Percentiles rank a stretch among this genome's conserved stretches.
Evolutionary conservation across 2,329 filamentous ascomycete genomes (phyloP).

Genomic region (Leptographium flavum): DNA sequence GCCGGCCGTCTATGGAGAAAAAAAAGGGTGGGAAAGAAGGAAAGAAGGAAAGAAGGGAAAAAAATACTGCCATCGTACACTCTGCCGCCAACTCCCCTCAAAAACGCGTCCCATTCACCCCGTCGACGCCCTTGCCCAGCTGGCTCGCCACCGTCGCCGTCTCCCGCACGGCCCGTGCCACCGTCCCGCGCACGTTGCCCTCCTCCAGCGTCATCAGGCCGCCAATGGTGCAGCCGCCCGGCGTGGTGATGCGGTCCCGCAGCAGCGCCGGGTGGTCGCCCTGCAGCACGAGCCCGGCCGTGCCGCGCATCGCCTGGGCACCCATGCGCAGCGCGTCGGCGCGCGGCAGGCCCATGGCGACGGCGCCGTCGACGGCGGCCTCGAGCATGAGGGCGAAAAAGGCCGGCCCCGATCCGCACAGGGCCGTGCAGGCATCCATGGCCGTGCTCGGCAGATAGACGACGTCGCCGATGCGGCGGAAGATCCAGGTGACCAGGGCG

Average conservation of each 20-base stretch:
- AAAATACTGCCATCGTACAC: not conserved
- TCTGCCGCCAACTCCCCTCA: too few relatives aligned
- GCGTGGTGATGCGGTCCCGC: constrained; percentile 62
- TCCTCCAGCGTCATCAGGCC: constrained; percentile 64
- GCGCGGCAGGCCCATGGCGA: constrained; percentile 64
- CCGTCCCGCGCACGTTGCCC: constrained; percentile 49
- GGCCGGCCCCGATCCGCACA: constrained; percentile 62
- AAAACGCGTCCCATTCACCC: constrained; percentile 31
- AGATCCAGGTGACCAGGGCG: constrained; percentile 59
- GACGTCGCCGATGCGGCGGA: constrained; percentile 58
- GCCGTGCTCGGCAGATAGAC: constrained; percentile 49
- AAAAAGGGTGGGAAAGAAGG: too few relatives aligned
- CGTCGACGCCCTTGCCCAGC: constrained; percentile 40
- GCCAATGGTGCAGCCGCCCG: constrained; percentile 64
- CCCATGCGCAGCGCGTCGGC: constrained; percentile 64
- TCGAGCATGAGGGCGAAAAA: constrained; percentile 67
- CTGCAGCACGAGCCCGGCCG: constrained; percentile 49
- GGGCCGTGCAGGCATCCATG: constrained; percentile 61
- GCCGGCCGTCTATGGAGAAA: too few relatives aligned
- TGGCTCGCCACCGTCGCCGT: constrained; percentile 56
- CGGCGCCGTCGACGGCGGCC: constrained; percentile 60
- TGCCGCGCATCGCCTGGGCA: constrained; percentile 63
- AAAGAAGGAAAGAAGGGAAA: too few relatives aligned
- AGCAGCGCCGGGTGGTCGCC: constrained; percentile 65
- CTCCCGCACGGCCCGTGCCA: constrained; percentile 56